phyloP scores from a whole-genome alignment of 2,329 filamentous ascomycete genomes.

The Torrubiella hemipterigena region DNA sequence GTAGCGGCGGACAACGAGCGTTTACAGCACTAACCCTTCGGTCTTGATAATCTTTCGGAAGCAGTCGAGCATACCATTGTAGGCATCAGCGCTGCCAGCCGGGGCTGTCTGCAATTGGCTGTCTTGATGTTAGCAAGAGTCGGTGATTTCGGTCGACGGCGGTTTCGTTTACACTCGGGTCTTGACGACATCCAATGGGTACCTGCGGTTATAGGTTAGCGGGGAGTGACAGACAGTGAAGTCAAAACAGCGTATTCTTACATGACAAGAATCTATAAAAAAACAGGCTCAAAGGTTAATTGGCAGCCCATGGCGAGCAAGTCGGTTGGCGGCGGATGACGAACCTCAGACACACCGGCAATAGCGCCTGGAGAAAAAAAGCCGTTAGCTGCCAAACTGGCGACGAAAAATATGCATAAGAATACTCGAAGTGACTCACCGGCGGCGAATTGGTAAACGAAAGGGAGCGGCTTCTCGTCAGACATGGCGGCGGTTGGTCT shows the following conservation, averaged over 20 bases:
- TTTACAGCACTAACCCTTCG: constrained; percentile 57
- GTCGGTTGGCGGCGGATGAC: constrained; percentile 20
- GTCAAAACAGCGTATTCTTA: constrained; percentile 28
- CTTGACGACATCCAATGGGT: constrained; percentile 97
- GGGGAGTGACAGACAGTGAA: constrained; percentile 8
- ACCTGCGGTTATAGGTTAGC: constrained; percentile 48
- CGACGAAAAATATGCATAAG: no score
- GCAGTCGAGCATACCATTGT: constrained; percentile 97
- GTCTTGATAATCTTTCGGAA: constrained; percentile 94
- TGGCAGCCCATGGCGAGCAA: background rate
- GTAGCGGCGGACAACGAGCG: constrained; percentile 6
- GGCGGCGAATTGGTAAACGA: constrained; percentile 89
- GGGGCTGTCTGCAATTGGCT: constrained; percentile 86
- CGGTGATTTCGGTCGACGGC: constrained; percentile 4
- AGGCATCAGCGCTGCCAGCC: constrained; percentile 64
- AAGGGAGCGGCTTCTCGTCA: constrained; percentile 66
- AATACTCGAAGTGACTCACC: constrained; percentile 47
- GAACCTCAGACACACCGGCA: constrained; percentile 92
- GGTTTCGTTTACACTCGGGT: constrained; percentile 68
- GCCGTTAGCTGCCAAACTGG: constrained; percentile 6
- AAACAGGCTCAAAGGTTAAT: background rate
- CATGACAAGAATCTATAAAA: constrained; percentile 71
- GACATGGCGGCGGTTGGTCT: constrained; percentile 38
- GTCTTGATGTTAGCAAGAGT: constrained; percentile 13
- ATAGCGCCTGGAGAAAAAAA: constrained; percentile 55